Conservation (phyloP, 1,284 basidiomycete genomes). For the Gymnopus androsaceus region DNA sequence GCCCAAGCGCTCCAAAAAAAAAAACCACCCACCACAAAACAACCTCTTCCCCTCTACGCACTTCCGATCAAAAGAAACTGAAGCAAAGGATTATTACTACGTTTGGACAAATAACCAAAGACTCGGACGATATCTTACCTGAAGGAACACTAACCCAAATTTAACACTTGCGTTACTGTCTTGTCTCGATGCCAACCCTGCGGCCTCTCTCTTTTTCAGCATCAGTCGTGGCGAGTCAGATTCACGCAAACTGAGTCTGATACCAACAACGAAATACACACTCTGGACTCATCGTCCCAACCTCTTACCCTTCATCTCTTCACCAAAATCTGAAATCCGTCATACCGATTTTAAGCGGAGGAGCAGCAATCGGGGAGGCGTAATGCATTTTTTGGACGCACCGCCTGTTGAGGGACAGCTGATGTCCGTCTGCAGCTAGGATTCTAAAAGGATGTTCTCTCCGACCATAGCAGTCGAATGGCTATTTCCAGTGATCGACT, state of each 20-base stretch:
- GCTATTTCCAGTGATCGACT: constrained; percentile 54
- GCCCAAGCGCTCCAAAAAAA: too few species aligned
- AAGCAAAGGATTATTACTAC: constrained; percentile 55
- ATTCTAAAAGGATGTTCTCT: constrained; percentile 39
- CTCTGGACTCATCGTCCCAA: constrained; percentile 72
- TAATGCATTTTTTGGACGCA: too few species aligned
- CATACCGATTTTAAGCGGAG: constrained; percentile 57
- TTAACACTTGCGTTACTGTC: too few species aligned
- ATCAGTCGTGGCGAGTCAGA: too few species aligned
- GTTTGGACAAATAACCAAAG: constrained; percentile 51
- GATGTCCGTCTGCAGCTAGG: constrained; percentile 59
- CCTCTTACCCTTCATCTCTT: constrained; percentile 66
- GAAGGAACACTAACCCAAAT: too few species aligned
- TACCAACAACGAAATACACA: constrained; percentile 74
- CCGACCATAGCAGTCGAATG: constrained; percentile 68
- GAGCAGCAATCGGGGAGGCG: too few species aligned
- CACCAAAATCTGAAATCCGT: constrained; percentile 58
- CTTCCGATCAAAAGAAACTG: constrained; percentile 70
- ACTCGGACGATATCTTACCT: constrained; percentile 63
- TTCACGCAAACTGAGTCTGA: not conserved
- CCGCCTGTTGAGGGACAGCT: constrained; percentile 48
- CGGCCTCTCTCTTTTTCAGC: too few species aligned
- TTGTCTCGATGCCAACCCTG: constrained; percentile 60
- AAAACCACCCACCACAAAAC: too few species aligned
- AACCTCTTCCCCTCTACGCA: constrained; percentile 71